Evolutionary conservation across 495 filamentous ascomycete species (phyloP).

Genomic region (Neurospora sp.): DNA sequence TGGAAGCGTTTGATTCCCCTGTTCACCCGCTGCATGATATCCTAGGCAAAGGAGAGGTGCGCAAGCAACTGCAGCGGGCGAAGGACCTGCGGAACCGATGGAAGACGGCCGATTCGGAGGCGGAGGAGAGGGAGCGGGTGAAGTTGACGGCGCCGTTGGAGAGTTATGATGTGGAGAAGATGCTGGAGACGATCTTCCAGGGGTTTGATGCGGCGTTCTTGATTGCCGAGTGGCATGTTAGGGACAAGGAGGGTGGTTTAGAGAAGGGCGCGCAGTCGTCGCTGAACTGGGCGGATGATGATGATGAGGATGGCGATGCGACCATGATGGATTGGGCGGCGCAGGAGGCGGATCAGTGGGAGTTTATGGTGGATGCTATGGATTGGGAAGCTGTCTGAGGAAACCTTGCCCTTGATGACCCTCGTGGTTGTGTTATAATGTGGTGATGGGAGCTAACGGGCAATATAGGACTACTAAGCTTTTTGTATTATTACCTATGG

Average conservation of each 20-base stretch:
- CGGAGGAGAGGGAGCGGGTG: constrained; percentile 1
- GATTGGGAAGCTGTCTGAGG: constrained; percentile 49
- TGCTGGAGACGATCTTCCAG: constrained; percentile 34
- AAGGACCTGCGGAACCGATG: constrained; percentile 59
- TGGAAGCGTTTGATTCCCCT: constrained; percentile 41
- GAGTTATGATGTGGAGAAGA: constrained; percentile 46
- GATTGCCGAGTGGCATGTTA: constrained; percentile 20
- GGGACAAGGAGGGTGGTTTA: constrained; percentile 17
- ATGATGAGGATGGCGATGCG: constrained; percentile 20
- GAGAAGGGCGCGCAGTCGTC: not conserved
- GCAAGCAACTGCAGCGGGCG: constrained; percentile 41
- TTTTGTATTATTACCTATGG: not conserved
- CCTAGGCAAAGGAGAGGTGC: constrained; percentile 39
- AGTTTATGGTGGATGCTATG: constrained; percentile 57
- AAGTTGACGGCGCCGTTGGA: constrained; percentile 32
- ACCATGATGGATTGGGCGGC: constrained; percentile 7
- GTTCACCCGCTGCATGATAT: constrained; percentile 40
- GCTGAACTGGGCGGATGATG: not conserved
- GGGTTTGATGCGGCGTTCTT: constrained; percentile 30
- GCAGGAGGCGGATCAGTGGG: constrained; percentile 38
- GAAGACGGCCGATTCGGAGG: constrained; percentile 46
- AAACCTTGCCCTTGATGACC: not conserved
- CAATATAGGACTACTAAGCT: not conserved
- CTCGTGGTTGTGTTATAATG: not conserved
- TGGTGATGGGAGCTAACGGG: not conserved